Percentiles rank a stretch among this genome's conserved stretches.
Conservation (phyloP, 257 asterid species). For the Scutellaria barbata region DNA sequence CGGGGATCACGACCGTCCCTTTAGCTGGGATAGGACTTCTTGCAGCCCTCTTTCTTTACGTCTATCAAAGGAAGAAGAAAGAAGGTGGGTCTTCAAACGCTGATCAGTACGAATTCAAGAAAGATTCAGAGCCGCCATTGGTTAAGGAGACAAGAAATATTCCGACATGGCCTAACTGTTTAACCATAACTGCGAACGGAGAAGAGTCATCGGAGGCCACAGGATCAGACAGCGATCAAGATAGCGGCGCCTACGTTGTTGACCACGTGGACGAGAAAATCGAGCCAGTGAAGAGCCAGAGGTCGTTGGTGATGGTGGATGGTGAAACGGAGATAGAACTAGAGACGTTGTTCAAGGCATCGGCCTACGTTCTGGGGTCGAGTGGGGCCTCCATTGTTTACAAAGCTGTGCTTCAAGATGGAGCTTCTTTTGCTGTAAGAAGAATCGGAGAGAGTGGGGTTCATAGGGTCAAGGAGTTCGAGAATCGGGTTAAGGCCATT, state of each 20-base stretch:
- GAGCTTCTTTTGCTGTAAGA: conserved; percentile 78
- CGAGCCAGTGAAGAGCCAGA: conserved; percentile 38
- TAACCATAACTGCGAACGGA: conserved; percentile 44
- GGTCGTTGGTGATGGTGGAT: conserved; percentile 76
- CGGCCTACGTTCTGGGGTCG: conserved; percentile 88
- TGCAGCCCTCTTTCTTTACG: conserved; percentile 57
- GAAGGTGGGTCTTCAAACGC: not conserved
- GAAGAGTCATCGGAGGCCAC: conserved; percentile 68
- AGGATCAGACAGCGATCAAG: conserved; percentile 58
- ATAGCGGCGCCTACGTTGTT: conserved; percentile 20
- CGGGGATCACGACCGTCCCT: conserved; percentile 67
- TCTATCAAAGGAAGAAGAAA: conserved; percentile 57
- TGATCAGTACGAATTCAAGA: conserved; percentile 37
- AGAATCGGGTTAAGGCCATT: conserved; percentile 62
- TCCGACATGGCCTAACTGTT: conserved; percentile 58
- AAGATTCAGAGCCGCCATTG: conserved; percentile 38
- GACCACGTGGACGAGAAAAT: not conserved
- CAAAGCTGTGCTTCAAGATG: conserved; percentile 86
- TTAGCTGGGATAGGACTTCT: conserved; percentile 75
- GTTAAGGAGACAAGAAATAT: conserved; percentile 42
- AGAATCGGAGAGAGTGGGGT: conserved; percentile 79
- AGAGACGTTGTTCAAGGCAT: conserved; percentile 78
- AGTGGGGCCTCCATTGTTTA: conserved; percentile 71
- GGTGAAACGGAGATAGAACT: conserved; percentile 69
- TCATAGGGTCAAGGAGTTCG: conserved; percentile 63